Percentiles rank a stretch among this genome's conserved stretches.
phyloP scores from a whole-genome alignment of 495 filamentous ascomycete genomes.

The Talaromyces trachyspermus region DNA sequence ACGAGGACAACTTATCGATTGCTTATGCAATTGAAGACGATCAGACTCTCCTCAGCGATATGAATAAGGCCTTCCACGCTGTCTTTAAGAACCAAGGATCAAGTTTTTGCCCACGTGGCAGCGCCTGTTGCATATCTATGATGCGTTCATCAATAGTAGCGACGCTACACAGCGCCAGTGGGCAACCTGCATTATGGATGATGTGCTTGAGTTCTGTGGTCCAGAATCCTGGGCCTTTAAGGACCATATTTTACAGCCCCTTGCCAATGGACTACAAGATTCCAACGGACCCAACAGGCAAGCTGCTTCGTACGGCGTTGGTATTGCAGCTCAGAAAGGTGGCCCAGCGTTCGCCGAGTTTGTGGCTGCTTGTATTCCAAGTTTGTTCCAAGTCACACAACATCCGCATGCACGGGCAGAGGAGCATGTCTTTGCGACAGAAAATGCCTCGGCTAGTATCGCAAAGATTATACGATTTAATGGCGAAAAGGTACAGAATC shows the following conservation, averaged over 20 bases:
- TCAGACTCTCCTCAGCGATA: conserved; percentile 91
- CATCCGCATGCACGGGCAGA: conserved; percentile 74
- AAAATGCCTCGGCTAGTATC: conserved; percentile 95
- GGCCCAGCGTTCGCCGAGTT: conserved; percentile 79
- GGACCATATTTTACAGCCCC: conserved; percentile 73
- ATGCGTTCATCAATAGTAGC: conserved; percentile 69
- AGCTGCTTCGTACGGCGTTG: conserved; percentile 92
- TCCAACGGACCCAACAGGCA: conserved; percentile 85
- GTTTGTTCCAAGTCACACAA: conserved; percentile 75
- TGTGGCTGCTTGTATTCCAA: conserved; percentile 66
- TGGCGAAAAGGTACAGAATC: conserved; percentile 59
- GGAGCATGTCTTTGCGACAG: conserved; percentile 93
- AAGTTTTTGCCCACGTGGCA: conserved; percentile 82
- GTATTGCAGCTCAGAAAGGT: conserved; percentile 90
- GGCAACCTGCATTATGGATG: conserved; percentile 97
- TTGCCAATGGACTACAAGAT: conserved; percentile 77
- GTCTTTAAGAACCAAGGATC: conserved; percentile 94
- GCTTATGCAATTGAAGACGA: conserved; percentile 92
- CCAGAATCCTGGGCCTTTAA: conserved; percentile 75
- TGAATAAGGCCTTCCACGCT: conserved; percentile 99
- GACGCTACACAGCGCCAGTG: conserved; percentile 95
- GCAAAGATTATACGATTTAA: conserved; percentile 95
- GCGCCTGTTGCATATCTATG: conserved; percentile 73
- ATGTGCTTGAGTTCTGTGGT: conserved; percentile 95
- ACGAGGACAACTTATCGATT: conserved; percentile 63